A percentile compares a stretch with the other conserved stretches of the same genome.
phyloP scores from a whole-genome alignment of 495 filamentous ascomycete genomes.

The Aspergillus mulundensis region DNA sequence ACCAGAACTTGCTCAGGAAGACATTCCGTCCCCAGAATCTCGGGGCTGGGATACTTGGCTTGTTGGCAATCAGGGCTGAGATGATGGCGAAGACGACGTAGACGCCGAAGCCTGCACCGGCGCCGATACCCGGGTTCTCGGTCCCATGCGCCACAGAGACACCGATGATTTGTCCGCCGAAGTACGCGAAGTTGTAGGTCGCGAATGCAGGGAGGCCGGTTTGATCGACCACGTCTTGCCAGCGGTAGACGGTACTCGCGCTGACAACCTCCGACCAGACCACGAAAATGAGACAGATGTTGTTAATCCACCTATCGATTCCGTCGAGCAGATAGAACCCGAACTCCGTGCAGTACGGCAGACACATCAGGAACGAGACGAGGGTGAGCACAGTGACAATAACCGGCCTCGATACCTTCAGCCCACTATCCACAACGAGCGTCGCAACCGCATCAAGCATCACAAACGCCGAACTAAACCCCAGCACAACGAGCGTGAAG shows the following conservation, averaged over 20 bases:
- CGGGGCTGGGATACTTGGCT: conserved; percentile 20
- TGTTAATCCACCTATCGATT: conserved; percentile 27
- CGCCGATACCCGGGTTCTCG: conserved; percentile 23
- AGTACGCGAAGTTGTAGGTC: conserved; percentile 33
- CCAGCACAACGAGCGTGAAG: conserved; percentile 30
- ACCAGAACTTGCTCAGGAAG: conserved; percentile 21
- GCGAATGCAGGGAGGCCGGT: conserved; percentile 26
- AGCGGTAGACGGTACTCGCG: conserved; percentile 25
- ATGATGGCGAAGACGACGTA: conserved; percentile 16
- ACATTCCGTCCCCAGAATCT: conserved; percentile 29
- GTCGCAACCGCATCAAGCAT: conserved; percentile 27
- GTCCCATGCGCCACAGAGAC: conserved; percentile 27
- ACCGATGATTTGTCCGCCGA: conserved; percentile 32
- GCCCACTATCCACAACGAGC: conserved; percentile 18
- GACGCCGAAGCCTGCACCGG: conserved; percentile 27
- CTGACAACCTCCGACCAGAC: conserved; percentile 25
- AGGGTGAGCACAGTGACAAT: conserved; percentile 23
- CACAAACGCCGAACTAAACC: conserved; percentile 25
- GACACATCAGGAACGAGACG: conserved; percentile 25
- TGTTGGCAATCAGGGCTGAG: conserved; percentile 19
- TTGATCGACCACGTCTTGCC: conserved; percentile 29
- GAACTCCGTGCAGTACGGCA: conserved; percentile 26
- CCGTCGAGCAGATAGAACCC: conserved; percentile 25
- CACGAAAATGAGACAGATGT: conserved; percentile 25
- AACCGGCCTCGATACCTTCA: conserved; percentile 20